These are phyloP conservation scores for Chlorophyllum brunneum DNA, from an alignment of 768 basidiomycete genomes.

Conservation along the genomic window DNA sequence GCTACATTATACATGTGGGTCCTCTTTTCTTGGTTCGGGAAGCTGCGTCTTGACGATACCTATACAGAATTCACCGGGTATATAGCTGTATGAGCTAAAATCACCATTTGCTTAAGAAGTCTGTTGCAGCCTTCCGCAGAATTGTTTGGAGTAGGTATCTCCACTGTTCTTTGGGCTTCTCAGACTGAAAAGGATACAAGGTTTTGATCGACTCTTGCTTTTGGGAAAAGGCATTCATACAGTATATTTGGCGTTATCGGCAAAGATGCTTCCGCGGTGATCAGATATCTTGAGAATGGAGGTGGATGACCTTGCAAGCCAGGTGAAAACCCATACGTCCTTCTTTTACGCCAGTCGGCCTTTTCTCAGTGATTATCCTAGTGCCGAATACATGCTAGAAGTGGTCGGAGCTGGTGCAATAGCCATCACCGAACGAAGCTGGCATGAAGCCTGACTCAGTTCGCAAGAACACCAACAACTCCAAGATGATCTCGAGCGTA, in stretches of 20 bases:
- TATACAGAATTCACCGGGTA: constrained; percentile 40
- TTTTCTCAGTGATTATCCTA: constrained; percentile 27
- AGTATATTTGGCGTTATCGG: constrained; percentile 77
- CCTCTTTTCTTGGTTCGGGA: not conserved
- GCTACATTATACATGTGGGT: constrained; percentile 63
- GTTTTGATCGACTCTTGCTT: constrained; percentile 76
- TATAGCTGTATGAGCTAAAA: not conserved
- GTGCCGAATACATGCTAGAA: constrained; percentile 63
- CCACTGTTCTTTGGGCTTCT: not conserved
- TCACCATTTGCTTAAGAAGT: constrained; percentile 1
- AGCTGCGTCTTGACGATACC: not conserved
- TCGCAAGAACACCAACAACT: constrained; percentile 31
- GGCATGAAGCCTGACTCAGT: constrained; percentile 49
- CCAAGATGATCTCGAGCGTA: constrained; percentile 36
- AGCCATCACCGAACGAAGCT: constrained; percentile 47
- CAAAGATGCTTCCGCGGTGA: constrained; percentile 51
- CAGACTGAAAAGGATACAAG: constrained; percentile 22
- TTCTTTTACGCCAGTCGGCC: not conserved
- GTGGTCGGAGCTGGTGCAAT: constrained; percentile 73
- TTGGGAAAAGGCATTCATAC: constrained; percentile 74
- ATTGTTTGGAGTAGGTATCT: constrained; percentile 54
- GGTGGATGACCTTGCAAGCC: constrained; percentile 60
- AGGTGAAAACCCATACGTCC: constrained; percentile 68
- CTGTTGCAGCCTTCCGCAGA: constrained; percentile 67
- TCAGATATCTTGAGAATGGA: constrained; percentile 73